Evolutionary conservation across 2,329 filamentous ascomycete species (phyloP).

Genomic region (Chrysosporium keratinophilum): DNA sequence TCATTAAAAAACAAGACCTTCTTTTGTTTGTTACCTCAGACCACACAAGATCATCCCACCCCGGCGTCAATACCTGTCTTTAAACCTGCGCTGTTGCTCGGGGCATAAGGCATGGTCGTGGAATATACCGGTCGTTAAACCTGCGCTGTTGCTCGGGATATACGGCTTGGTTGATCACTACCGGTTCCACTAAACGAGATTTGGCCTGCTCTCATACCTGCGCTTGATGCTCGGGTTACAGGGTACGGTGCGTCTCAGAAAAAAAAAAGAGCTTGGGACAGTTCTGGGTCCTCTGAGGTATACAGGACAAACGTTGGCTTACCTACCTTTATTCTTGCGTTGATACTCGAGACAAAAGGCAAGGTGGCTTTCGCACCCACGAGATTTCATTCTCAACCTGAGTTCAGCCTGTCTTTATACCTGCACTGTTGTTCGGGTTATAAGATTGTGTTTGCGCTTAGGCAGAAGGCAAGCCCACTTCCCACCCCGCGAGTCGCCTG

Average conservation of each 20-base stretch:
- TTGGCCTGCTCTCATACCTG: not conserved
- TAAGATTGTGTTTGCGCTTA: too few relatives aligned
- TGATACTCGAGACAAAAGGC: too few relatives aligned
- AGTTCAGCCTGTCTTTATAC: too few relatives aligned
- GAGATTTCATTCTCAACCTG: too few relatives aligned
- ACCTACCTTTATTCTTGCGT: too few relatives aligned
- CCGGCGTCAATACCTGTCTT: not conserved
- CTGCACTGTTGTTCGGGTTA: too few relatives aligned
- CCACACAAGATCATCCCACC: too few relatives aligned
- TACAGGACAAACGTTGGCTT: not conserved
- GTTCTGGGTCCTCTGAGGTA: not conserved
- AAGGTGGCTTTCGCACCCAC: too few relatives aligned
- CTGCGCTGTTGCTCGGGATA: not conserved
- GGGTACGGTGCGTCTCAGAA: not conserved
- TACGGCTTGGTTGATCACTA: not conserved
- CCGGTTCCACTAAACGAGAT: not conserved
- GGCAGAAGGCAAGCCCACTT: conserved; percentile 34
- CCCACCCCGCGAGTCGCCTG: conserved; percentile 16
- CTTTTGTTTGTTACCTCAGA: too few relatives aligned
- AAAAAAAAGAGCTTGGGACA: not conserved
- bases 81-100: not conserved
- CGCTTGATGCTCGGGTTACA: not conserved
- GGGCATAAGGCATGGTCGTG: not conserved
- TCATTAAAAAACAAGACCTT: not conserved
- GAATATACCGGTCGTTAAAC: not conserved